A percentile compares a stretch with the other conserved stretches of the same genome.
Conservation (phyloP, 1,284 basidiomycete species). For the Ceratobasidium sp. region DNA sequence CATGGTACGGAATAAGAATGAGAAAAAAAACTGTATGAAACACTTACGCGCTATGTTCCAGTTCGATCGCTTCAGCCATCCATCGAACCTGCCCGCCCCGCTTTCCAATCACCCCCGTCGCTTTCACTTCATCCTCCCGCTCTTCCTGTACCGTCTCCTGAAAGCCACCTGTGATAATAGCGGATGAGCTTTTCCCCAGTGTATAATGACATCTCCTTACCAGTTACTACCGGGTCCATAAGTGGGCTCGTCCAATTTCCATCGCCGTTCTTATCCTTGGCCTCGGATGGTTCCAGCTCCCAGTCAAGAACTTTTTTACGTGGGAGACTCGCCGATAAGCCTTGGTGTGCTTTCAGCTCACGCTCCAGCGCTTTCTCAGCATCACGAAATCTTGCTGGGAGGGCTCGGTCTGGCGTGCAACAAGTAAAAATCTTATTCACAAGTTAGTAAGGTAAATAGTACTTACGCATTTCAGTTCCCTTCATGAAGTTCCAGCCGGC, state of each 20-base stretch:
- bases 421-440: no score
- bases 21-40: no score
- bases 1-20: no score
- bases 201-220: no score
- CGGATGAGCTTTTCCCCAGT: no score
- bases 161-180: neutral
- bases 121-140: neutral
- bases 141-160: conserved; percentile 3
- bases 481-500: neutral
- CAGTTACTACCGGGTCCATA: no score
- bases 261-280: no score
- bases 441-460: no score
- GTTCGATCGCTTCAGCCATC: conserved; percentile 1
- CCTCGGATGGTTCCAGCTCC: no score
- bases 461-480: neutral
- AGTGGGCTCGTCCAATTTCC: conserved; percentile 4
- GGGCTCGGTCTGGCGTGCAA: neutral
- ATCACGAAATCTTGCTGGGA: neutral
- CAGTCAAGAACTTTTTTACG: neutral
- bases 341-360: neutral
- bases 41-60: conserved; percentile 12
- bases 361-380: neutral
- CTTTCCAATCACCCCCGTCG: neutral
- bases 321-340: neutral
- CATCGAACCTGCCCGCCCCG: neutral